phyloP scores from a whole-genome alignment of 139 green algal species.

The Volvox reticuliferus region DNA sequence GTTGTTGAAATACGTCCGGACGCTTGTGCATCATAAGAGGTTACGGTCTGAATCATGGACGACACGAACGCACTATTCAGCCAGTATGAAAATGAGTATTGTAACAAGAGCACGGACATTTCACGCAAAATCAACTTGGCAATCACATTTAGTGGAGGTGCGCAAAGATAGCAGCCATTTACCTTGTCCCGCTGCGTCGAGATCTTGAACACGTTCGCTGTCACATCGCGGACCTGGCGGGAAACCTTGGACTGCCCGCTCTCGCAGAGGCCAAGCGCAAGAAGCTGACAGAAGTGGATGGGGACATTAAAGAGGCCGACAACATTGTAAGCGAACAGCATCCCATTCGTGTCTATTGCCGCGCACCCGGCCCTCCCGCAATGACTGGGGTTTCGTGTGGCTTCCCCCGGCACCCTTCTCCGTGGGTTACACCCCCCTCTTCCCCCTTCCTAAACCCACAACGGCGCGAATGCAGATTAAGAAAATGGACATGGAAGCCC shows the following conservation, averaged over 20 bases:
- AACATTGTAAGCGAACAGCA: conserved; percentile 73
- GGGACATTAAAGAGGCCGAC: conserved; percentile 85
- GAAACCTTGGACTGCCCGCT: not conserved
- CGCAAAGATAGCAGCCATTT: not conserved
- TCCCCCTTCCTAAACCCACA: not conserved
- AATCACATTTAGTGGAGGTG: conserved; percentile 68
- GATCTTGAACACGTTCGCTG: not conserved
- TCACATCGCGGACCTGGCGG: not conserved
- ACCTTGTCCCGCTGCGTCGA: too few species aligned
- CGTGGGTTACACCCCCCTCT: not conserved
- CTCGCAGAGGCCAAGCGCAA: conserved; percentile 72
- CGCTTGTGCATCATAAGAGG: not conserved
- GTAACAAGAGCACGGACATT: conserved; percentile 83
- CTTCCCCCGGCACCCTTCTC: not conserved
- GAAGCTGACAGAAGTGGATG: conserved; percentile 82
- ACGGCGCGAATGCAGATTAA: conserved; percentile 78
- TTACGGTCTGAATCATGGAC: conserved; percentile 49
- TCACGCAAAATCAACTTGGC: conserved; percentile 71
- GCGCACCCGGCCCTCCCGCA: too few species aligned
- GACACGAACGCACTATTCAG: conserved; percentile 72
- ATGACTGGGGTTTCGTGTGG: not conserved
- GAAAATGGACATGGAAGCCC: conserved; percentile 96
- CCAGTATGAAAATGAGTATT: conserved; percentile 89
- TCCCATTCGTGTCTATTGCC: too few species aligned
- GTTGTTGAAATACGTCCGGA: not conserved